Conservation (phyloP, 371 early-diverging fungal species). For the Capniomyces stellatus region DNA sequence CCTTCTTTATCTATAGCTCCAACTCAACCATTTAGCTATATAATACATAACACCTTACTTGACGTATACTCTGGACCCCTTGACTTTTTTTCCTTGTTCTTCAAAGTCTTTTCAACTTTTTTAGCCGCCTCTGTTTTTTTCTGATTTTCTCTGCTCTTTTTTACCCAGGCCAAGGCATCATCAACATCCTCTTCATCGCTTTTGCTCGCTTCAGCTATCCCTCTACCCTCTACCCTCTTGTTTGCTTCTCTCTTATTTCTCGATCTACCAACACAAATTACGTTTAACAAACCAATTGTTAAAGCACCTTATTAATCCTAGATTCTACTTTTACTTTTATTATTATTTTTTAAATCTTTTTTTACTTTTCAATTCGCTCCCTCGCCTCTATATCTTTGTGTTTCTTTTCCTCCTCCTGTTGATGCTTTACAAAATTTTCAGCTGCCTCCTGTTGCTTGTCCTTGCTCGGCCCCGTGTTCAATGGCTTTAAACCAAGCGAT, state of each 20-base stretch:
- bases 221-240: conserved; percentile 43
- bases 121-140: not conserved
- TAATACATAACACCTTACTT: not conserved
- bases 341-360: conserved; percentile 14
- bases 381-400: conserved; percentile 29
- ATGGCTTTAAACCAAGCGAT: conserved; percentile 10
- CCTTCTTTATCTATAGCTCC: conserved; percentile 11
- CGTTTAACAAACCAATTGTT: not conserved
- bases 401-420: conserved; percentile 30
- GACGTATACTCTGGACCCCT: conserved; percentile 7
- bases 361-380: conserved; percentile 35
- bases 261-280: conserved; percentile 21
- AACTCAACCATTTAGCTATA: conserved; percentile 2
- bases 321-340: conserved; percentile 8
- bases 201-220: conserved; percentile 36
- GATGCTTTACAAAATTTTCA: conserved; percentile 38
- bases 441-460: conserved; percentile 34
- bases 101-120: conserved; percentile 12
- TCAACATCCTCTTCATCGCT: conserved; percentile 34
- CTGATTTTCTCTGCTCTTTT: conserved; percentile 18
- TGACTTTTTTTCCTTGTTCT: conserved; percentile 30
- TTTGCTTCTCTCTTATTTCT: conserved; percentile 35
- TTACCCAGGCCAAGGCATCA: conserved; percentile 43
- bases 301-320: not conserved
- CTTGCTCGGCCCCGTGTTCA: conserved; percentile 14